Percentiles rank a stretch among this genome's conserved stretches.
These are phyloP conservation scores for Metarhizium guizhouense DNA, from an alignment of 2,329 filamentous ascomycete genomes.

Conservation along the genomic window DNA sequence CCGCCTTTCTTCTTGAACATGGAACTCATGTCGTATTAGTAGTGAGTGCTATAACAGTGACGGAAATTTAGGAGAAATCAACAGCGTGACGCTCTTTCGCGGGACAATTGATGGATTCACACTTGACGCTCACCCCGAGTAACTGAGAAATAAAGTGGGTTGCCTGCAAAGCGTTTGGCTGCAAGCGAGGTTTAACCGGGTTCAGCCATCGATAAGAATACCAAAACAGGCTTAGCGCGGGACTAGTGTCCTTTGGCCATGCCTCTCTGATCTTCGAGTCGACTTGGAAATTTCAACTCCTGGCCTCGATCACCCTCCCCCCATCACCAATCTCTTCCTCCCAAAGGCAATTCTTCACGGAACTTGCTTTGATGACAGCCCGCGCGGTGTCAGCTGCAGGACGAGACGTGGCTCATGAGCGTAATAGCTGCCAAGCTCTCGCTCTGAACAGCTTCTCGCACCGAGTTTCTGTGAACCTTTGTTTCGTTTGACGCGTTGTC, in stretches of 20 bases:
- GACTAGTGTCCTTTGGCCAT: slow-evolving; percentile 27
- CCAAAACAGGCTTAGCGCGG: slow-evolving; percentile 21
- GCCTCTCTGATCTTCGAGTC: slow-evolving; percentile 30
- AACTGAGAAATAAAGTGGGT: slow-evolving; percentile 3
- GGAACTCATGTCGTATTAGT: slow-evolving; percentile 45
- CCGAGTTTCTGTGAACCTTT: slow-evolving; percentile 27
- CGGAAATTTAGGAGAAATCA: not conserved
- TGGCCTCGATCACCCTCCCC: slow-evolving; percentile 22
- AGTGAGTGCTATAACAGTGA: not conserved
- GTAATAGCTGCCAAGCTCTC: slow-evolving; percentile 18
- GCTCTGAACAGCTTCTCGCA: slow-evolving; percentile 22
- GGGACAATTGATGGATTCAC: not conserved
- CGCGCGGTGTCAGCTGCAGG: slow-evolving; percentile 19
- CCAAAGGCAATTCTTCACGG: slow-evolving; percentile 18
- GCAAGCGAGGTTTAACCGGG: slow-evolving; percentile 24
- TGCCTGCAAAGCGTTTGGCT: not conserved
- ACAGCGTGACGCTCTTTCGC: not conserved
- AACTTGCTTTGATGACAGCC: slow-evolving; percentile 26
- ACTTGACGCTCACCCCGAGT: not conserved
- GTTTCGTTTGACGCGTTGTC: slow-evolving; percentile 35
- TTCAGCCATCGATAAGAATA: slow-evolving; percentile 23
- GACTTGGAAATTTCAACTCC: slow-evolving; percentile 38
- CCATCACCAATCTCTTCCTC: slow-evolving; percentile 23
- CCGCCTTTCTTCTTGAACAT: slow-evolving; percentile 60
- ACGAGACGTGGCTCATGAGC: slow-evolving; percentile 26